These are phyloP conservation scores for Abrus precatorius DNA, from an alignment of 306 rosid species.

Conservation along the genomic window DNA sequence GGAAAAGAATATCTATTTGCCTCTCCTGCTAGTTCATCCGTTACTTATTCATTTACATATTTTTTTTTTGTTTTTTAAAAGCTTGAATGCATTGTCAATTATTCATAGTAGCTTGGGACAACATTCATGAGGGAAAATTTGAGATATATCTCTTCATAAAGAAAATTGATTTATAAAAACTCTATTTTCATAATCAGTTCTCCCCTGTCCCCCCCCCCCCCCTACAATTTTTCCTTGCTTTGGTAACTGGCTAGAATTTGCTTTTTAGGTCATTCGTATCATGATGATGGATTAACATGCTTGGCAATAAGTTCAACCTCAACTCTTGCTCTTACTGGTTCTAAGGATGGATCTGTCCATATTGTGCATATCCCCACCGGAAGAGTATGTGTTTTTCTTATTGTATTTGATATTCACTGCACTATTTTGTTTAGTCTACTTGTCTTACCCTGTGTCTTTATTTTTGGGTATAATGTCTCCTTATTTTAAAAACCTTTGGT, in stretches of 20 bases:
- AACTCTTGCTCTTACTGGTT: conserved; percentile 79
- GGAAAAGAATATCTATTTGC: too few relatives aligned
- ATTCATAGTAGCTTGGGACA: background rate
- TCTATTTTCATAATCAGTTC: background rate
- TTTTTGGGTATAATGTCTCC: conserved; percentile 9
- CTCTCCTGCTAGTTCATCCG: too few relatives aligned
- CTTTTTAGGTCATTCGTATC: conserved; percentile 84
- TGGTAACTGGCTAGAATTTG: conserved; percentile 39
- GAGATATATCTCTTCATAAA: conserved; percentile 10
- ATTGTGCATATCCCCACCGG: conserved; percentile 82
- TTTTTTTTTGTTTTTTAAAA: too few relatives aligned
- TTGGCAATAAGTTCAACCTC: conserved; percentile 83
- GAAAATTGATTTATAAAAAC: conserved; percentile 1
- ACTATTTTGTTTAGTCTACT: conserved; percentile 30
- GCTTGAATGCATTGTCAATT: too few relatives aligned
- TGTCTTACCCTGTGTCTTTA: conserved; percentile 25
- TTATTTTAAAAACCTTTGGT: conserved; percentile 27
- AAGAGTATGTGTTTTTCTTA: conserved; percentile 58
- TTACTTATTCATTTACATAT: too few relatives aligned
- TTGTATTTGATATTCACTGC: conserved; percentile 39
- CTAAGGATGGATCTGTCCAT: conserved; percentile 81
- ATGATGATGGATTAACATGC: conserved; percentile 79
- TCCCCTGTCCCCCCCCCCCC: too few relatives aligned
- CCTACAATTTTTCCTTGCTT: background rate
- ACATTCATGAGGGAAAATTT: conserved; percentile 18